Conservation (phyloP, 1,284 basidiomycete species). For the Cutaneotrichosporon sp. region DNA sequence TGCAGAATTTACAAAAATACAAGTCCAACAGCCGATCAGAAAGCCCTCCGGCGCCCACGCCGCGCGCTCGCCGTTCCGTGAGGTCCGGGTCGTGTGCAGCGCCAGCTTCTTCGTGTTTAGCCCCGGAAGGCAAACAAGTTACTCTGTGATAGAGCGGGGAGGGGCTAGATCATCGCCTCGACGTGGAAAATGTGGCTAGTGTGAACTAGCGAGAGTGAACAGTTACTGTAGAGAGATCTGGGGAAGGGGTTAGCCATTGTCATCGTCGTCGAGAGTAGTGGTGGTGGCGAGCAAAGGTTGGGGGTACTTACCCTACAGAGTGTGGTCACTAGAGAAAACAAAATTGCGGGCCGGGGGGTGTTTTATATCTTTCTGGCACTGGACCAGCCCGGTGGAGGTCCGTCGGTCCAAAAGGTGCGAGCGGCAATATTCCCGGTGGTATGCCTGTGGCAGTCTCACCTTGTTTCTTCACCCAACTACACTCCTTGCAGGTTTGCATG, state of each 20-base stretch:
- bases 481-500: too few relatives aligned
- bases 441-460: too few relatives aligned
- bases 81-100: slow-evolving; percentile 24
- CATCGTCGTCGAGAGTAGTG: neutral
- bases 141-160: slow-evolving; percentile 48
- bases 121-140: slow-evolving; percentile 18
- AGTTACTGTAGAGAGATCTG: slow-evolving; percentile 48
- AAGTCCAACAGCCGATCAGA: slow-evolving; percentile 41
- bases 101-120: slow-evolving; percentile 46
- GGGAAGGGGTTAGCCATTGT: slow-evolving; percentile 9
- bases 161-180: slow-evolving; percentile 47
- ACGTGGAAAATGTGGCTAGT: slow-evolving; percentile 49
- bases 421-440: too few relatives aligned
- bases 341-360: neutral
- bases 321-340: slow-evolving; percentile 25
- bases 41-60: slow-evolving; percentile 44
- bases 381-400: neutral
- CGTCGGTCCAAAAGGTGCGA: neutral
- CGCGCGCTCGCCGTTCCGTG: slow-evolving; percentile 21
- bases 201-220: slow-evolving; percentile 47
- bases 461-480: too few relatives aligned
- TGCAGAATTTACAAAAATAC: slow-evolving; percentile 1
- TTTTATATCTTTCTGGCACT: neutral
- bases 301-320: slow-evolving; percentile 24
- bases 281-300: slow-evolving; percentile 3